Evolutionary conservation across 768 basidiomycete species (phyloP).

Genomic region (Terana coerulea): DNA sequence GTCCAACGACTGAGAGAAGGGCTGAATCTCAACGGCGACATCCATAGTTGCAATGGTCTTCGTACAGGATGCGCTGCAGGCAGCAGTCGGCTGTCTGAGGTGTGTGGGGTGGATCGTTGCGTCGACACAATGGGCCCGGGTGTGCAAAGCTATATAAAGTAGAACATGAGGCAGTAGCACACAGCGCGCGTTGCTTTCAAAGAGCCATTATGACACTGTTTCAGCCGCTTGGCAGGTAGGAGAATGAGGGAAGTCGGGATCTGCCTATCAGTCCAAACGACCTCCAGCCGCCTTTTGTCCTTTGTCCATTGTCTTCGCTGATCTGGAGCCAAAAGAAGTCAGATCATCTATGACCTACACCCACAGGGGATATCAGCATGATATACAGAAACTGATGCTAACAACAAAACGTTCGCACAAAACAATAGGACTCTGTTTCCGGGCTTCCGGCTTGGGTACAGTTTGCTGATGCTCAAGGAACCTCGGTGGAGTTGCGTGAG

Average conservation of each 20-base stretch:
- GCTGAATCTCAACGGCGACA: constrained; percentile 59
- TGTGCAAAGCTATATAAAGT: not conserved
- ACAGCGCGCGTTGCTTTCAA: not conserved
- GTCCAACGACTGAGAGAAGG: constrained; percentile 52
- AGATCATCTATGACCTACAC: not conserved
- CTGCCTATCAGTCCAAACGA: not conserved
- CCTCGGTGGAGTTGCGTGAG: too few species aligned
- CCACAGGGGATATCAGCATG: not conserved
- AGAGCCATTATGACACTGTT: not conserved
- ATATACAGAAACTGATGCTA: not conserved
- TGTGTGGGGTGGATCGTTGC: not conserved
- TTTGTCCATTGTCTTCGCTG: constrained; percentile 7
- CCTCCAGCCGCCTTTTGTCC: constrained; percentile 7
- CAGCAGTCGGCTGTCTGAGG: not conserved
- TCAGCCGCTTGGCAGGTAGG: not conserved
- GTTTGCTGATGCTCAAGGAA: too few species aligned
- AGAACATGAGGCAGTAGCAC: not conserved
- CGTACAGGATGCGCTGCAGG: not conserved
- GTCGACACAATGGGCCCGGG: not conserved
- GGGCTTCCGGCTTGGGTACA: not conserved
- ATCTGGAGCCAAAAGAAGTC: not conserved
- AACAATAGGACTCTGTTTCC: not conserved
- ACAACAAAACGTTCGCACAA: not conserved
- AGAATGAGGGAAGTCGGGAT: not conserved
- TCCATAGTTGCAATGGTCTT: constrained; percentile 48